phyloP scores from a whole-genome alignment of 1,284 basidiomycete species.

The Sanghuangporus sanghuang region DNA sequence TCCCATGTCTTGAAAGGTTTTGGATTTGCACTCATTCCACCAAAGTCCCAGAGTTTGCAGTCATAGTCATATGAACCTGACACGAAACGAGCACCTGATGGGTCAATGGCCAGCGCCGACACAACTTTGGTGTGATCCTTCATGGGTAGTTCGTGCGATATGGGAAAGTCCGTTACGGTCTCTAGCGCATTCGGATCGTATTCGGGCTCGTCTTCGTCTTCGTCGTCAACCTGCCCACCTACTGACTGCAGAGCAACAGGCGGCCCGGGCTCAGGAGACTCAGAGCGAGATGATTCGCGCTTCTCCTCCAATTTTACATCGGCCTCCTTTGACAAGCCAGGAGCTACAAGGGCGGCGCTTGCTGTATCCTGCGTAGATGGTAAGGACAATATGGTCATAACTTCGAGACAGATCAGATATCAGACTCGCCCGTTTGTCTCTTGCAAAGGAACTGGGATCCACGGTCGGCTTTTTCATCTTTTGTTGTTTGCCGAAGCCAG shows the following conservation, averaged over 20 bases:
- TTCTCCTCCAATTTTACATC: neutral
- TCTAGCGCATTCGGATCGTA: constrained; percentile 53
- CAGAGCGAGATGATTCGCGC: neutral
- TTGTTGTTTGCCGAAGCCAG: constrained; percentile 68
- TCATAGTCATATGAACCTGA: constrained; percentile 97
- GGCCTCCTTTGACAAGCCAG: neutral
- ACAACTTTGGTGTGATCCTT: constrained; percentile 96
- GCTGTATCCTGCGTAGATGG: neutral
- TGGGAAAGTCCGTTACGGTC: constrained; percentile 61
- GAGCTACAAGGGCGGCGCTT: neutral
- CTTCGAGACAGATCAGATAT: constrained; percentile 8
- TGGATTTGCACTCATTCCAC: constrained; percentile 83
- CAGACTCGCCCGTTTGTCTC: constrained; percentile 48
- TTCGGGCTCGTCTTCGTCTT: constrained; percentile 49
- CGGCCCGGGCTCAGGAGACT: constrained; percentile 12
- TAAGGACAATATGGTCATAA: neutral
- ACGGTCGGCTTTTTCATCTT: constrained; percentile 51
- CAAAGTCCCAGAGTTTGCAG: constrained; percentile 98
- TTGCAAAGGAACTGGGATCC: constrained; percentile 69
- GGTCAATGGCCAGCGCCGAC: constrained; percentile 87
- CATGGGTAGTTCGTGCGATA: constrained; percentile 83
- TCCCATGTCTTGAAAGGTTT: constrained; percentile 97
- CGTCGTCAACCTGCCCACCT: constrained; percentile 30
- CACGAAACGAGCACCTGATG: constrained; percentile 86
- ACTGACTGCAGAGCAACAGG: neutral